A percentile compares a stretch with the other conserved stretches of the same genome.
These are phyloP conservation scores for Fusarium udum DNA, from an alignment of 2,329 filamentous ascomycete species.

Conservation along the genomic window DNA sequence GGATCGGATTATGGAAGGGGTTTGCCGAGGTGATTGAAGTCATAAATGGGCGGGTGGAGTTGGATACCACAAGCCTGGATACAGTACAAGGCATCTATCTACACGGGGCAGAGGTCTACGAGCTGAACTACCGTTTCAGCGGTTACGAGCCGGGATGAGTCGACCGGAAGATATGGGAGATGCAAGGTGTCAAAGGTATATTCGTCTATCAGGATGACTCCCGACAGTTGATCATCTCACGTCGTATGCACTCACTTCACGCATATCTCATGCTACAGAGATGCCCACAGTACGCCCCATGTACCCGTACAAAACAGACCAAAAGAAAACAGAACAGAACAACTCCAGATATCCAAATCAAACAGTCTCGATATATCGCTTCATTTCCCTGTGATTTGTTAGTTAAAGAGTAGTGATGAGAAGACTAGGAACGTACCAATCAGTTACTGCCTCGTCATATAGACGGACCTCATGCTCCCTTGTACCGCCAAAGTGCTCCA, in stretches of 20 bases:
- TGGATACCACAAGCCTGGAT: not conserved
- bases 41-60: not conserved
- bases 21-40: not conserved
- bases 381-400: conserved; percentile 70
- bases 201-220: conserved; percentile 18
- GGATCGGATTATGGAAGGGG: not conserved
- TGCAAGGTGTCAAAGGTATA: conserved; percentile 30
- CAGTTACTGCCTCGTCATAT: conserved; percentile 96
- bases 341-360: conserved; percentile 33
- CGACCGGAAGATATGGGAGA: not conserved
- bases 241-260: conserved; percentile 1
- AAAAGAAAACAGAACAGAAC: conserved; percentile 8
- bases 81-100: not conserved
- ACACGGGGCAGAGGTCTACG: not conserved
- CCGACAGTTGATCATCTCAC: conserved; percentile 9
- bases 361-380: conserved; percentile 82
- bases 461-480: conserved; percentile 88
- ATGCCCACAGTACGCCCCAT: conserved; percentile 29
- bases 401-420: not conserved
- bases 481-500: conserved; percentile 93
- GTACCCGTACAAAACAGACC: conserved; percentile 12
- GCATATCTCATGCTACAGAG: conserved; percentile 12
- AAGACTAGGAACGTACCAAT: conserved; percentile 74
- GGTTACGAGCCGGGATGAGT: not conserved
- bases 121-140: not conserved